Base-by-base conservation (phyloP, 1,284 basidiomycete species). In the Ustilago cynodontis region DNA sequence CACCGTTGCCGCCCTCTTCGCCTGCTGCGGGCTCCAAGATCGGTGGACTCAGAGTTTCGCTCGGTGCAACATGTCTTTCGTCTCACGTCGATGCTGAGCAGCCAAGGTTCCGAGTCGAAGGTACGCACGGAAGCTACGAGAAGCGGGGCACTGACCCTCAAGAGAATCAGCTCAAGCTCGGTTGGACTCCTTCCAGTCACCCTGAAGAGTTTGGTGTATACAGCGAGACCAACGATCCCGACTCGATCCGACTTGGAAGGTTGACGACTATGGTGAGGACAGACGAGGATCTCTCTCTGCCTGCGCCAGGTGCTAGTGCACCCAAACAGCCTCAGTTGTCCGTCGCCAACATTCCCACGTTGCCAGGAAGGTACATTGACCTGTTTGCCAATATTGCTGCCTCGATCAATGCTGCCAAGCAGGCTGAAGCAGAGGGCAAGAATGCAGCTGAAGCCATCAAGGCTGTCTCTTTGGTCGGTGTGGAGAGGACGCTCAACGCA, bases 141-240 rank as follows among this genome's bases (percentile, higher is more conserved):
- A 85, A 85, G 73, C 62, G 62, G 10, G 84, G 83, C 24, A 77
- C 73, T 0, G 84, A 85, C 59, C 84, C 84, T 11, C 84, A 85
- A 53, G 84, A 85, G 60, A 72, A 76, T 50, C 84, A 85, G 63
- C 77, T 85, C 59, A 85, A 85, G 65, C 49, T 59, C 14, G 83
- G 83, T 13, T 82, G 79, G 80, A 78, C 74, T 0, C 83, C 84
- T 13, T 31, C 52, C 5, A 65, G 72, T 18, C 77, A 82, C 43
- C 60, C 69, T 11, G 79, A 84, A n/a, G 59, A 75, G 26, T 85
- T 85, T 59, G 84, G 84, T 14, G 60, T 68, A 0, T 83, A 85
- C 63, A 68, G 71, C 59, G 78, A 81, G 11, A 41, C 53, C 0
- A 31, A 54, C 3, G 81, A 81, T 18, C 78, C 81, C 8, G 61